These are phyloP conservation scores for Orbilia javanica DNA, from an alignment of 2,329 filamentous ascomycete species.

Conservation along the genomic window DNA sequence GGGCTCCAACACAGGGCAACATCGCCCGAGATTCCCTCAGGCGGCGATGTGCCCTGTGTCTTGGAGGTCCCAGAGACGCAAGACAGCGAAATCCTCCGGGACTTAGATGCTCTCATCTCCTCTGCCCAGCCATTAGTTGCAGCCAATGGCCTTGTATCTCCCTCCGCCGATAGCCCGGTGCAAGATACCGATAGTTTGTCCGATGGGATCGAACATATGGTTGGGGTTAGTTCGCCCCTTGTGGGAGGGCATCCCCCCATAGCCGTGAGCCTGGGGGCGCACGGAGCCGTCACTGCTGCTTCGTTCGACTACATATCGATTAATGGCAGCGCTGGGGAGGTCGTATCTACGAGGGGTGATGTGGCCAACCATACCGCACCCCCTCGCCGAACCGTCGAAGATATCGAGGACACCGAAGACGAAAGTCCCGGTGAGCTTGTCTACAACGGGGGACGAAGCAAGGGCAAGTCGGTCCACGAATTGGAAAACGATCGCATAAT, in stretches of 20 bases:
- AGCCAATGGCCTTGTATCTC: constrained; percentile 17
- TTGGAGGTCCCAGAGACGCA: background rate
- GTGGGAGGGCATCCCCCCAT: background rate
- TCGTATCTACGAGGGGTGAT: constrained; percentile 12
- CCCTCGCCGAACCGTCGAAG: background rate
- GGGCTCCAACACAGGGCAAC: background rate
- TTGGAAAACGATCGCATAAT: constrained; percentile 43
- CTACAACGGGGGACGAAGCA: constrained; percentile 6
- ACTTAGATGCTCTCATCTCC: background rate
- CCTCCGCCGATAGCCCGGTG: background rate
- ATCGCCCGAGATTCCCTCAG: constrained; percentile 35
- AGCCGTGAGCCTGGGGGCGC: background rate
- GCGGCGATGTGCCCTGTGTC: background rate
- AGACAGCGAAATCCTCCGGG: background rate
- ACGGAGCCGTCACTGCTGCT: constrained; percentile 1
- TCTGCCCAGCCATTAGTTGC: constrained; percentile 23
- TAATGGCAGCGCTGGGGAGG: background rate
- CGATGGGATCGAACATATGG: background rate
- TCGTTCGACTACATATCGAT: constrained; percentile 35
- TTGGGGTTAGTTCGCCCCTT: background rate
- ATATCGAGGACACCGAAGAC: constrained; percentile 46
- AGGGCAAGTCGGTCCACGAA: constrained; percentile 40
- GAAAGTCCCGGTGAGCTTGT: background rate
- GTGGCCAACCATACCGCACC: constrained; percentile 2
- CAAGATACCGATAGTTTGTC: background rate